phyloP scores from a whole-genome alignment of 352 stramenopile species.

The Aphanomyces stellatus region DNA sequence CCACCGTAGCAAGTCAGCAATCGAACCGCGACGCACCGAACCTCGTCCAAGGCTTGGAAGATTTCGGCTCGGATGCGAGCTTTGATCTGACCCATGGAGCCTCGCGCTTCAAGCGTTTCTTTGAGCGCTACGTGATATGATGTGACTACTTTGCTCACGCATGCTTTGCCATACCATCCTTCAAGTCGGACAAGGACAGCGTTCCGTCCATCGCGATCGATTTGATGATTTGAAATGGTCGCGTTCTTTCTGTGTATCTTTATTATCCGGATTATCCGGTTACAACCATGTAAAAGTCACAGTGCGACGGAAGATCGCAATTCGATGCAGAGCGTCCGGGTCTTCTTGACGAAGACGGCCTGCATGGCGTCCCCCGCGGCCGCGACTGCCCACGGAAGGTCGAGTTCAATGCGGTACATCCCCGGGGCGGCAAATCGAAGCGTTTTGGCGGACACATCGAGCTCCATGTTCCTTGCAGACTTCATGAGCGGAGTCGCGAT shows the following conservation, averaged over 20 bases:
- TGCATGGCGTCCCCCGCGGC: background rate
- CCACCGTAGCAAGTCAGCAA: background rate
- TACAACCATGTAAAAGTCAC: background rate
- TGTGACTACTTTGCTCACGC: background rate
- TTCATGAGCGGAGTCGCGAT: constrained; percentile 41
- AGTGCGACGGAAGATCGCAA: background rate
- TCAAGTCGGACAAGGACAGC: constrained; percentile 41
- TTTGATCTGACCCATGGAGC: constrained; percentile 73
- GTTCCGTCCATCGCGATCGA: background rate
- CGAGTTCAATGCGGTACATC: constrained; percentile 45
- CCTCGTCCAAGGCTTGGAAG: constrained; percentile 74
- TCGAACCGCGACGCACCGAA: constrained; percentile 16
- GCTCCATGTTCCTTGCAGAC: constrained; percentile 28
- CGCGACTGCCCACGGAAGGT: constrained; percentile 29
- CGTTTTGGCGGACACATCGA: constrained; percentile 38
- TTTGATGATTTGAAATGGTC: too few relatives aligned
- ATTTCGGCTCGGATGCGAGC: constrained; percentile 77
- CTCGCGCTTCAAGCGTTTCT: constrained; percentile 67
- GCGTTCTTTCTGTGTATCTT: too few relatives aligned
- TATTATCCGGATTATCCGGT: constrained; percentile 12
- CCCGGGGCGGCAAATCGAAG: constrained; percentile 40
- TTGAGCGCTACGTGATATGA: constrained; percentile 51
- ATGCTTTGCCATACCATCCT: constrained; percentile 31
- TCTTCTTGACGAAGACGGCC: background rate
- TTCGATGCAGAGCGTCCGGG: background rate